phyloP scores from a whole-genome alignment of 352 stramenopile species.

The Phytophthora citricola region DNA sequence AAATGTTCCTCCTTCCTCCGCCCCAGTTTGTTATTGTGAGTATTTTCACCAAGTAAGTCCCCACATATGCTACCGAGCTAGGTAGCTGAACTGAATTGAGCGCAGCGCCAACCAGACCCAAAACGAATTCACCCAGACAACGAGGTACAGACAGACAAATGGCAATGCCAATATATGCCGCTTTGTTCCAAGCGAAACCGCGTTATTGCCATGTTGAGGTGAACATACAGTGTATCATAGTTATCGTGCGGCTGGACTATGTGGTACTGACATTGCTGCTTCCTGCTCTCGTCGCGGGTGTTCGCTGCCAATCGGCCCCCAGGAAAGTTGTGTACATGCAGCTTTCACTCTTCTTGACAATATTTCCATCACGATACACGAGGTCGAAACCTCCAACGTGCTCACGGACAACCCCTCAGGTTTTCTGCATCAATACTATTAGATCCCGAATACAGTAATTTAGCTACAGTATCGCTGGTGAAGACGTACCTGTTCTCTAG shows the following conservation, averaged over 20 bases:
- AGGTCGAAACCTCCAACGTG: constrained; percentile 80
- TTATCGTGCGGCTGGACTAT: background rate
- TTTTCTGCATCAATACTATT: constrained; percentile 30
- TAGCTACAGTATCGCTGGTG: background rate
- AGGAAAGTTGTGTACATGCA: constrained; percentile 82
- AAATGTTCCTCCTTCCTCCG: background rate
- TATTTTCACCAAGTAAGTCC: constrained; percentile 35
- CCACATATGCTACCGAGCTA: constrained; percentile 18
- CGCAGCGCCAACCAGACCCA: constrained; percentile 28
- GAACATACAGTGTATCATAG: no score
- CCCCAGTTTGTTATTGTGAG: constrained; percentile 45
- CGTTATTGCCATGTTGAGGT: background rate
- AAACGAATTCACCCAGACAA: constrained; percentile 34
- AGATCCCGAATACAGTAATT: background rate
- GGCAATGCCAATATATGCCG: constrained; percentile 34
- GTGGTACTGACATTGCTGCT: constrained; percentile 3
- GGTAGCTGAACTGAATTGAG: constrained; percentile 28
- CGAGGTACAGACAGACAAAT: constrained; percentile 42
- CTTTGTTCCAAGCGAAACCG: constrained; percentile 29
- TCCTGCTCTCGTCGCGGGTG: constrained; percentile 23
- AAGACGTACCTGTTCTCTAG: constrained; percentile 81
- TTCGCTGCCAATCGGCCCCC: constrained; percentile 64
- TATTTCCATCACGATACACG: constrained; percentile 74
- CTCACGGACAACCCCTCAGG: constrained; percentile 40
- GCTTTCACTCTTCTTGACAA: constrained; percentile 64